Base-by-base conservation (phyloP, 2,329 filamentous ascomycete species). In the Fusarium torulosum region DNA sequence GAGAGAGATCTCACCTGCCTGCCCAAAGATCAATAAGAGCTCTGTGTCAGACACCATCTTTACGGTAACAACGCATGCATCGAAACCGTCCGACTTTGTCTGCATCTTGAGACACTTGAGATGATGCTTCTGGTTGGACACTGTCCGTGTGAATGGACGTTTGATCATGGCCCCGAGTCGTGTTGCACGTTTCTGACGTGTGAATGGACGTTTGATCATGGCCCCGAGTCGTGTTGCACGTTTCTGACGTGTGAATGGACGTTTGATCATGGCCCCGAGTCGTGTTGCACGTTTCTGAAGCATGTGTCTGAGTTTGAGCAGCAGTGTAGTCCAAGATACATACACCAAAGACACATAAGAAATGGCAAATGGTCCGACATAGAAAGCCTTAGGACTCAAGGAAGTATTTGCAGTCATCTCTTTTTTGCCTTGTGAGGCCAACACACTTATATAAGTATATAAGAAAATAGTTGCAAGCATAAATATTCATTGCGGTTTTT, bases 61-160 rank as follows among this genome's bases (percentile, higher is more conserved):
- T 37, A 20, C 23, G 20, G 46, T 63, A 66, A 67, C 66, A 69
- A 69, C 66, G 49, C 66, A 69, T 63, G 43, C 56, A 59, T 69
- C 63, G 38, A 63, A 59, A 61, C 58, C 33, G 66, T 67, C 57
- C 66, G 59, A 69, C 61, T 46, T 43, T 25, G 44, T 37, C 61
- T 69, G 56, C 61, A 63, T 67, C 56, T 67, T 57, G 50, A 33
- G 51, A 46, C 15, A 67, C 51, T 31, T 35, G 52, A 63, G 60
- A 65, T 50, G 11, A 42, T 35, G 53, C n/a, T 25, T 49, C 35
- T 69, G 61, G 47, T 62, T 66, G 56, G 66, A 45, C 31, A 23
- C 15, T 42, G 14, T n/a, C 23, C 23, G 15, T 50, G 15, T 20
- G 33, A 41, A 43, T 66, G 50, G 41, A 29, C 49, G 38, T 27